phyloP scores from a whole-genome alignment of 768 basidiomycete species.

The Russula griseocarnosa region DNA sequence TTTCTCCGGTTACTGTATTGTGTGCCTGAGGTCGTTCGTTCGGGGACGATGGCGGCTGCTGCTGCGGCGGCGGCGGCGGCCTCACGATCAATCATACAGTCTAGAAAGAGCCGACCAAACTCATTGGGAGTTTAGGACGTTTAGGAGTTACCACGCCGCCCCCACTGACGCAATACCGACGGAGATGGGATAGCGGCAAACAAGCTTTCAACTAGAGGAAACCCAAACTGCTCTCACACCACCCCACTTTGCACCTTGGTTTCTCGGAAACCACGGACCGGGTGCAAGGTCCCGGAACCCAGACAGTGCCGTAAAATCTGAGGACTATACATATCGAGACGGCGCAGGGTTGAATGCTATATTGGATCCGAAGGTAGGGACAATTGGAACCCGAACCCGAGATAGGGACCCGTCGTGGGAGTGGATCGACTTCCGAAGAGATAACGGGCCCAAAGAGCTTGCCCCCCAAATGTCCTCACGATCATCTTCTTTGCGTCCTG shows the following conservation, averaged over 20 bases:
- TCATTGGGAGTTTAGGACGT: too few species aligned
- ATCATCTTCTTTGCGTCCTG: slow-evolving; percentile 2
- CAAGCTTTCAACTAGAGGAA: slow-evolving; percentile 24
- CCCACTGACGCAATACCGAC: slow-evolving; percentile 6
- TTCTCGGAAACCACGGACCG: slow-evolving; percentile 15
- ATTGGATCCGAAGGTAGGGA: slow-evolving; percentile 20
- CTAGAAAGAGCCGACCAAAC: background rate
- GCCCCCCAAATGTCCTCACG: background rate
- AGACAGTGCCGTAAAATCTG: slow-evolving; percentile 9
- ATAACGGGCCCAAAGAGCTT: slow-evolving; percentile 4
- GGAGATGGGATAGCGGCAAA: background rate
- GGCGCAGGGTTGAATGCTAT: slow-evolving; percentile 2
- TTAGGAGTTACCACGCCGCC: background rate
- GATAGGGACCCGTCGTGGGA: slow-evolving; percentile 16
- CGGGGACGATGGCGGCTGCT: background rate
- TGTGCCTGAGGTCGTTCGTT: background rate
- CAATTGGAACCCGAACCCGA: slow-evolving; percentile 7
- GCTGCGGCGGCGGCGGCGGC: too few species aligned
- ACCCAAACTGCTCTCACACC: background rate
- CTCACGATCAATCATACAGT: background rate
- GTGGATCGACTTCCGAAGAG: slow-evolving; percentile 14
- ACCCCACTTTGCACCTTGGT: background rate
- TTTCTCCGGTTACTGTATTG: background rate
- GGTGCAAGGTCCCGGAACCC: slow-evolving; percentile 13
- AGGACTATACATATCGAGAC: background rate